These are phyloP conservation scores for Phialophora tarda DNA, from an alignment of 2,329 filamentous ascomycete genomes.

Conservation along the genomic window DNA sequence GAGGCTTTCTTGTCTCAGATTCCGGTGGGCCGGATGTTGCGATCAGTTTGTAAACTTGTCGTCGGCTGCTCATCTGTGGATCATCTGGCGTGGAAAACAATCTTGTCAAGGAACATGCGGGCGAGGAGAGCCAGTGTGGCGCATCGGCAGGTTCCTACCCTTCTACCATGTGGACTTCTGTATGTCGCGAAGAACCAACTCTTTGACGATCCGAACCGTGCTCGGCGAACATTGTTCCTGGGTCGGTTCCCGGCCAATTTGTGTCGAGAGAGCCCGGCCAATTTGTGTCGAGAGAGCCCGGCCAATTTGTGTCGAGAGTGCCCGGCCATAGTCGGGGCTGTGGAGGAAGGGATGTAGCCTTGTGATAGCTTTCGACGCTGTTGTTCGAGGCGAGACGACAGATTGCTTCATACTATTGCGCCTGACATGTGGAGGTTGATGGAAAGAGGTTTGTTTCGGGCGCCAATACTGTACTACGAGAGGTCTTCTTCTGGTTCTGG, in stretches of 20 bases:
- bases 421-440: constrained; percentile 1
- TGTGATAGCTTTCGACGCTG: constrained; percentile 14
- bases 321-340: background rate
- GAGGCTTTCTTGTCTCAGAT: constrained; percentile 2
- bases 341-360: constrained; percentile 6
- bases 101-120: background rate
- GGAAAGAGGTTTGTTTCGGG: too few species aligned
- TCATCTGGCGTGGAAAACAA: constrained; percentile 1
- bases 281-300: too few species aligned
- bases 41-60: constrained; percentile 3
- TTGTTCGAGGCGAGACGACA: constrained; percentile 8
- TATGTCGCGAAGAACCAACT: constrained; percentile 8
- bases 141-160: constrained; percentile 6
- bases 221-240: constrained; percentile 16
- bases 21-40: constrained; percentile 12
- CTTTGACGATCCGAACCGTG: constrained; percentile 1
- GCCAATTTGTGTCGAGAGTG: background rate
- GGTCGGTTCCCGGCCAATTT: constrained; percentile 13
- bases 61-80: constrained; percentile 5
- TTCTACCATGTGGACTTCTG: constrained; percentile 12
- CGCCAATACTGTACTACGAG: too few species aligned
- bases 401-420: constrained; percentile 10
- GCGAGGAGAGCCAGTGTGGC: background rate
- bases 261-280: too few species aligned
- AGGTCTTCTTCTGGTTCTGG: constrained; percentile 3